Conservation (phyloP, 2,329 filamentous ascomycete genomes). For the Chalaropsis ovoidea region DNA sequence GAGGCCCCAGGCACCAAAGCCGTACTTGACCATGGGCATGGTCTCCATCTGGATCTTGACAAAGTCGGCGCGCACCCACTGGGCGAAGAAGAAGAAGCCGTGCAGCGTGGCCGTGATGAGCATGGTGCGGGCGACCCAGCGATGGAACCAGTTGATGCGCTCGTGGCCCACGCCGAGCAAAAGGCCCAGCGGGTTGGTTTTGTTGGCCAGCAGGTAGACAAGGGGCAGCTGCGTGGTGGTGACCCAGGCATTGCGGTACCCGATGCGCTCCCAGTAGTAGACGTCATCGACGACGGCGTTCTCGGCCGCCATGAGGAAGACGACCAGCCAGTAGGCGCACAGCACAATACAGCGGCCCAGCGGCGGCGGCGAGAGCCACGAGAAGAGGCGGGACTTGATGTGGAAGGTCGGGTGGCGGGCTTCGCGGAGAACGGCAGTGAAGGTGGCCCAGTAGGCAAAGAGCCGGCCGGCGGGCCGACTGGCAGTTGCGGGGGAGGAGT, state of each 20-base stretch:
- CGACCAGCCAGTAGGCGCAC: slow-evolving; percentile 47
- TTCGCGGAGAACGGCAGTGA: slow-evolving; percentile 49
- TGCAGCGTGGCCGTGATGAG: slow-evolving; percentile 59
- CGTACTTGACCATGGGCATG: slow-evolving; percentile 57
- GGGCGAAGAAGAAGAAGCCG: slow-evolving; percentile 57
- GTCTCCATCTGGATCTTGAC: slow-evolving; percentile 48
- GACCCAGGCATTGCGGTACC: slow-evolving; percentile 58
- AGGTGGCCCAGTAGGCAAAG: slow-evolving; percentile 47
- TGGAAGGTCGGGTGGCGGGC: slow-evolving; percentile 46
- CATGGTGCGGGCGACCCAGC: slow-evolving; percentile 61
- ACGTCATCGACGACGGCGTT: slow-evolving; percentile 42
- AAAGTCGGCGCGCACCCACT: slow-evolving; percentile 53
- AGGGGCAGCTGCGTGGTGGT: slow-evolving; percentile 54
- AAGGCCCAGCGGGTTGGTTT: slow-evolving; percentile 49
- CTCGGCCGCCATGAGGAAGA: slow-evolving; percentile 48
- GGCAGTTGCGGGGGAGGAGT: slow-evolving; percentile 38
- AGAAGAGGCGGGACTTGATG: slow-evolving; percentile 38
- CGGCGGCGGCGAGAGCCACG: slow-evolving; percentile 50
- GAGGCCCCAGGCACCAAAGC: slow-evolving; percentile 55
- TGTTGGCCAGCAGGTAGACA: slow-evolving; percentile 52
- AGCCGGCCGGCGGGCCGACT: slow-evolving; percentile 42
- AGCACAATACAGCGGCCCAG: slow-evolving; percentile 47
- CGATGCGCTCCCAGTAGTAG: slow-evolving; percentile 54
- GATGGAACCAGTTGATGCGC: slow-evolving; percentile 61
- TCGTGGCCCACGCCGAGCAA: slow-evolving; percentile 57